Evolutionary conservation across 805 yeast species (phyloP).

Genomic region (Jamesozyma hellenica): DNA sequence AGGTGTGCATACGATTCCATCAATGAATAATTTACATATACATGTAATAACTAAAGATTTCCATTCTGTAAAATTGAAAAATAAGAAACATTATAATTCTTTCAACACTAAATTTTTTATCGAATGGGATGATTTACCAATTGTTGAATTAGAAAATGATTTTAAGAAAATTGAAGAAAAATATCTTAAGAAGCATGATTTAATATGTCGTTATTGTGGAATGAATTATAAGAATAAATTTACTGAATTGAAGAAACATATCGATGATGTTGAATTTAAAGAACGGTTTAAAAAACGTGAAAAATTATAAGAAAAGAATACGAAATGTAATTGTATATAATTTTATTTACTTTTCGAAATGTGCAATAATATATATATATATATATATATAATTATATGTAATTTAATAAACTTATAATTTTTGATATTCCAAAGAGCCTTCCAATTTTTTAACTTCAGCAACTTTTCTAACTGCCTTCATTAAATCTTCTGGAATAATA

Average conservation of each 20-base stretch:
- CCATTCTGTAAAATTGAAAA: conserved; percentile 43
- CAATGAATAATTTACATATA: conserved; percentile 58
- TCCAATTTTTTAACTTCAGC: conserved; percentile 94
- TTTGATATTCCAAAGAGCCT: conserved; percentile 91
- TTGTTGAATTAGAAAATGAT: conserved; percentile 15
- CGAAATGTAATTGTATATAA: not conserved
- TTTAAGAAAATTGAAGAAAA: conserved; percentile 33
- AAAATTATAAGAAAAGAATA: not conserved
- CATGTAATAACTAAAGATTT: conserved; percentile 66
- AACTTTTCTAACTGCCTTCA: conserved; percentile 97
- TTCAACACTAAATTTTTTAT: conserved; percentile 61
- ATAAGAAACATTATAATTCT: conserved; percentile 59
- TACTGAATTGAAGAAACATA: conserved; percentile 33
- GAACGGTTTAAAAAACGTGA: not conserved
- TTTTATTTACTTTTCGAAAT: not conserved
- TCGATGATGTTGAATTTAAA: conserved; percentile 26
- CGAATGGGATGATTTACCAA: conserved; percentile 40
- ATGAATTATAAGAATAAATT: conserved; percentile 36
- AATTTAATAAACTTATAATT: conserved; percentile 39
- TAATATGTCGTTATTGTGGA: conserved; percentile 36
- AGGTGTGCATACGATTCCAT: conserved; percentile 67
- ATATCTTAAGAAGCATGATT: conserved; percentile 25
- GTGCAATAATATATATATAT: not conserved
- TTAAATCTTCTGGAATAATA: conserved; percentile 82
- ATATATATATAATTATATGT: conserved; percentile 3